Conservation (phyloP, 208 protist species). For the Trypanosomatidae sp. region DNA sequence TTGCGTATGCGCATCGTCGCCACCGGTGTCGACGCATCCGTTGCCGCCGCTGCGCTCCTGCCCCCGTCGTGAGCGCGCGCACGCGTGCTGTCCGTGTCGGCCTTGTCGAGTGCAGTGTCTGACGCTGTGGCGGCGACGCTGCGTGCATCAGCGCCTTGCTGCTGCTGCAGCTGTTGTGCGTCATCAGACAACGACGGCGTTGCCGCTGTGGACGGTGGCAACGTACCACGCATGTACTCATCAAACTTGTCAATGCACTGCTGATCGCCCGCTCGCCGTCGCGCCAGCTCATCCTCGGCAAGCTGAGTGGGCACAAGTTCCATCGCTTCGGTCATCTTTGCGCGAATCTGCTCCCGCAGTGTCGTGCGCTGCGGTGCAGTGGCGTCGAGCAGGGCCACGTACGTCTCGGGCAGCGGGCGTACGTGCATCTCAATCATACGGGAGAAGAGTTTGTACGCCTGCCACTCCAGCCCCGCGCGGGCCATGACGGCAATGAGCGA, state of each 20-base stretch:
- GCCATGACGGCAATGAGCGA: conserved; percentile 84
- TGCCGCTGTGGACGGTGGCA: conserved; percentile 13
- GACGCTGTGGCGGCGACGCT: neutral
- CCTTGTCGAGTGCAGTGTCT: too few relatives aligned
- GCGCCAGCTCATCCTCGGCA: conserved; percentile 34
- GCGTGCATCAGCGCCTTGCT: neutral
- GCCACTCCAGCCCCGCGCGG: conserved; percentile 75
- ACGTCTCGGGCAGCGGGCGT: conserved; percentile 82
- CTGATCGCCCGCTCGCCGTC: conserved; percentile 53
- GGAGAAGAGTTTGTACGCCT: conserved; percentile 90
- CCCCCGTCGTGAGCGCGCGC: too few relatives aligned
- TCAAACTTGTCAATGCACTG: conserved; percentile 71
- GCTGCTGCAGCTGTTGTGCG: neutral
- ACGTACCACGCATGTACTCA: conserved; percentile 62
- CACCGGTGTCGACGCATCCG: too few relatives aligned
- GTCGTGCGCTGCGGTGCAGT: conserved; percentile 30
- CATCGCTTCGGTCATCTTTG: conserved; percentile 72
- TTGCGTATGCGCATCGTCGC: conserved; percentile 76
- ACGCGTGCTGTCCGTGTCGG: too few relatives aligned
- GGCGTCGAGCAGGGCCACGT: conserved; percentile 73
- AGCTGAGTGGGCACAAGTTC: conserved; percentile 62
- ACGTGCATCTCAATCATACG: conserved; percentile 83
- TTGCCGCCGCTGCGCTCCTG: too few relatives aligned
- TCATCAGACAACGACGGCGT: too few relatives aligned
- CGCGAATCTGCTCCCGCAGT: conserved; percentile 67